These are phyloP conservation scores for Gossypium herbaceum DNA, from an alignment of 345 rosid species.

Conservation along the genomic window DNA sequence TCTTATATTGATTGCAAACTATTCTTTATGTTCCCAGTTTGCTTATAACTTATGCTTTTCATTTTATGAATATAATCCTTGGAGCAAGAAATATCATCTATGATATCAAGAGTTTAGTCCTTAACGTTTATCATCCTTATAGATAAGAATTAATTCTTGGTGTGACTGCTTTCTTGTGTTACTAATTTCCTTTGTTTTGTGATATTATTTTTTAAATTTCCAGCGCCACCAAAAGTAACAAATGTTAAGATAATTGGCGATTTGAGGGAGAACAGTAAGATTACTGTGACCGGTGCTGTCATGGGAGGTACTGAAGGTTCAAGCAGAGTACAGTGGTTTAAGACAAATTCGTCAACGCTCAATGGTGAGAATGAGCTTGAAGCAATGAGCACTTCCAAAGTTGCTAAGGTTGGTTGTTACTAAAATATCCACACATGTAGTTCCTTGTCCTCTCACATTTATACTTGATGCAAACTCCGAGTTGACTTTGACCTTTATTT, in stretches of 20 bases:
- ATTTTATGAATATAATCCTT: not conserved
- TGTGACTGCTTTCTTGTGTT: not conserved
- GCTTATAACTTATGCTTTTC: not conserved
- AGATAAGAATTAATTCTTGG: not conserved
- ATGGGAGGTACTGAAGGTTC: conserved; percentile 92
- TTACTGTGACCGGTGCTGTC: conserved; percentile 73
- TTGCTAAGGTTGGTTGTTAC: conserved; percentile 63
- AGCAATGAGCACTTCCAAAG: conserved; percentile 77
- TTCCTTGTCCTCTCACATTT: not conserved
- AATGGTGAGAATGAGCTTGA: conserved; percentile 66
- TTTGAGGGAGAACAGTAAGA: conserved; percentile 77
- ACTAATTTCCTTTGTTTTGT: conserved; percentile 7
- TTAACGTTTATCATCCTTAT: conserved; percentile 7
- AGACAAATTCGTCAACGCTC: conserved; percentile 48
- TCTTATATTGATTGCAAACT: not conserved
- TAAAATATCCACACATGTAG: not conserved
- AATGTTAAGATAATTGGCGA: conserved; percentile 87
- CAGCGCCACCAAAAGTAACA: conserved; percentile 94
- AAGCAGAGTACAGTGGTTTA: conserved; percentile 97
- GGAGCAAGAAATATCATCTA: not conserved
- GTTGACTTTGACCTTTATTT: conserved; percentile 26
- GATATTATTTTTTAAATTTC: conserved; percentile 21
- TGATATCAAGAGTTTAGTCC: not conserved
- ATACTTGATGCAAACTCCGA: conserved; percentile 19
- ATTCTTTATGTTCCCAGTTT: conserved; percentile 6